Evolutionary conservation across 805 yeast species (phyloP).

Genomic region (Candida yuanshanica): DNA sequence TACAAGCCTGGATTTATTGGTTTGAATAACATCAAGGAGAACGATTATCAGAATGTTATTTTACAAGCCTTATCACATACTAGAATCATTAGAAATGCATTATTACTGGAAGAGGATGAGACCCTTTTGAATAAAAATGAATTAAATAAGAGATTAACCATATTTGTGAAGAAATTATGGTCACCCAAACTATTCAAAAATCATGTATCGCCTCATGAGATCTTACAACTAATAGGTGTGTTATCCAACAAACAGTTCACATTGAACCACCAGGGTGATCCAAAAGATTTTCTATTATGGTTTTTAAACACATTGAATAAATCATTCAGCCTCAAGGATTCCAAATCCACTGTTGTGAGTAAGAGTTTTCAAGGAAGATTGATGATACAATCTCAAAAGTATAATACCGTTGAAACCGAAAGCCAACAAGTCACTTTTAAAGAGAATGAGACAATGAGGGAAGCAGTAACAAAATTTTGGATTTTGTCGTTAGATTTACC

Average conservation of each 20-base stretch:
- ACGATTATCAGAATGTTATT: conserved; percentile 53
- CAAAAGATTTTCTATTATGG: conserved; percentile 58
- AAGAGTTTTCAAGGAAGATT: conserved; percentile 51
- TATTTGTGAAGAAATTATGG: conserved; percentile 58
- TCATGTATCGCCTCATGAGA: conserved; percentile 65
- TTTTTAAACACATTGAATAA: conserved; percentile 41
- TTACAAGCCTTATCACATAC: conserved; percentile 54
- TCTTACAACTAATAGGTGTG: conserved; percentile 43
- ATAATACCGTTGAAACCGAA: conserved; percentile 22
- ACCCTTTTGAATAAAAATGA: conserved; percentile 22
- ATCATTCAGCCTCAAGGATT: conserved; percentile 14
- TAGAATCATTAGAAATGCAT: conserved; percentile 40
- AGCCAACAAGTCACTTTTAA: conserved; percentile 11
- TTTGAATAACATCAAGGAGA: conserved; percentile 44
- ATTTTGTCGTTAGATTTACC: conserved; percentile 57
- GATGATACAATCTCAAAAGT: conserved; percentile 25
- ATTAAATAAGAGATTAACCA: conserved; percentile 38
- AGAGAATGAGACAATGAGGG: conserved; percentile 2
- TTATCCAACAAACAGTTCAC: conserved; percentile 39
- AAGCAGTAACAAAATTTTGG: conserved; percentile 37
- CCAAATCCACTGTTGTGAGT: conserved; percentile 23
- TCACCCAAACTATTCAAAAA: conserved; percentile 49
- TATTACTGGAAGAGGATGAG: conserved; percentile 26
- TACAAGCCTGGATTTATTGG: conserved; percentile 67
- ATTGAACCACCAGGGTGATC: conserved; percentile 38